phyloP scores from a whole-genome alignment of 1,139 yeast genomes.

The Chernovozyma aurita region DNA sequence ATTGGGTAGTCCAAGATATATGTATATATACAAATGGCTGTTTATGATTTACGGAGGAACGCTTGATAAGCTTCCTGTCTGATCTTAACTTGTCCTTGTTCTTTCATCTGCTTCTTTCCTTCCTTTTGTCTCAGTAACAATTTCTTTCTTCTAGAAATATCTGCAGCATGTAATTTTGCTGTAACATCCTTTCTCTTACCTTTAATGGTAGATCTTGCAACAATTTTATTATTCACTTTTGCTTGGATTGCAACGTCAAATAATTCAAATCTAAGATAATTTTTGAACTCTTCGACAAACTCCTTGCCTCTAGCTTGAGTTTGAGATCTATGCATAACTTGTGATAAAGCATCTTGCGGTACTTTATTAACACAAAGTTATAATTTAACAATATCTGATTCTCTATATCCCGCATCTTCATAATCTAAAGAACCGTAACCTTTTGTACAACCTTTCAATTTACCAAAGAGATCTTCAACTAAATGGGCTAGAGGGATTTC shows the following conservation, averaged over 20 bases:
- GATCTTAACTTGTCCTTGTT: slow-evolving; percentile 72
- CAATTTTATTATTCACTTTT: slow-evolving; percentile 70
- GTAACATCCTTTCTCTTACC: slow-evolving; percentile 92
- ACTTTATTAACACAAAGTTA: slow-evolving; percentile 87
- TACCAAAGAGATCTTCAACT: slow-evolving; percentile 94
- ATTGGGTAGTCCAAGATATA: too few relatives aligned
- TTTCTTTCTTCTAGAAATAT: slow-evolving; percentile 84
- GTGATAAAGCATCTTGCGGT: slow-evolving; percentile 89
- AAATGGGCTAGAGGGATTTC: slow-evolving; percentile 81
- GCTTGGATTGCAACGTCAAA: slow-evolving; percentile 95
- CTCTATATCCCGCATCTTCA: slow-evolving; percentile 84
- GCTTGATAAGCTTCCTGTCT: slow-evolving; percentile 85
- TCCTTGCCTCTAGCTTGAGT: slow-evolving; percentile 70
- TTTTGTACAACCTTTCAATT: slow-evolving; percentile 79
- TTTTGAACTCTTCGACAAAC: slow-evolving; percentile 79
- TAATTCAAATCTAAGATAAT: slow-evolving; percentile 72
- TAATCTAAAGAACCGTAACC: slow-evolving; percentile 95
- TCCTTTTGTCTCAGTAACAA: slow-evolving; percentile 85
- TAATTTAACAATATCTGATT: slow-evolving; percentile 78
- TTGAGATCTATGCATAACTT: slow-evolving; percentile 80
- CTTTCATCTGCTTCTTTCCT: slow-evolving; percentile 83
- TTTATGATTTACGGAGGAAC: slow-evolving; percentile 26
- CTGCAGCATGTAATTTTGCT: slow-evolving; percentile 90
- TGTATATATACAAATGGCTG: too few relatives aligned
- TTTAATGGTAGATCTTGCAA: slow-evolving; percentile 90